Conservation (phyloP, 1,284 basidiomycete species). For the Ustilago tritici region DNA sequence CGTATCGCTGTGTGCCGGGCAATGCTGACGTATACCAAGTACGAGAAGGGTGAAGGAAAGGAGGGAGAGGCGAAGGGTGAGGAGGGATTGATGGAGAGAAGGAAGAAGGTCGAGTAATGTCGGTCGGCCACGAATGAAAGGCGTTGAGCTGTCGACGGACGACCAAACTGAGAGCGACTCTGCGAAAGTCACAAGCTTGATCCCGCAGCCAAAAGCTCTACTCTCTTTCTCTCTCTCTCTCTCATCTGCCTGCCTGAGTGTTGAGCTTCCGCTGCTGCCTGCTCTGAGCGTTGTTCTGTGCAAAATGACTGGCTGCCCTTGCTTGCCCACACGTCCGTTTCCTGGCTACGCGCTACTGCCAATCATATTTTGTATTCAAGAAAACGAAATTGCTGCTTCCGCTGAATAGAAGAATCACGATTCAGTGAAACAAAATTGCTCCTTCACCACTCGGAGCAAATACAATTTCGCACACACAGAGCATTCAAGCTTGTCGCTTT, state of each 20-base stretch:
- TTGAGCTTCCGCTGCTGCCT: too few relatives aligned
- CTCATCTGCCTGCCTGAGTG: background rate
- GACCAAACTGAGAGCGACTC: background rate
- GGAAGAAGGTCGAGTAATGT: slow-evolving; percentile 6
- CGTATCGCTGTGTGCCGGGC: background rate
- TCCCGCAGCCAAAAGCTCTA: slow-evolving; percentile 1
- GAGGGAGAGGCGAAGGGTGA: slow-evolving; percentile 1
- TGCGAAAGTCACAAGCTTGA: slow-evolving; percentile 10
- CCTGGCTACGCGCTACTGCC: too few relatives aligned
- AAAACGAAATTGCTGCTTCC: background rate
- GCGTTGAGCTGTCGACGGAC: slow-evolving; percentile 1
- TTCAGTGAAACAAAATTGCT: background rate
- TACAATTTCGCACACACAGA: background rate
- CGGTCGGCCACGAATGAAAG: background rate
- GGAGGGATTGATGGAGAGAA: background rate
- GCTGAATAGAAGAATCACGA: background rate
- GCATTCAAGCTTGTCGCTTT: background rate
- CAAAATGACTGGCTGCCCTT: slow-evolving; percentile 4
- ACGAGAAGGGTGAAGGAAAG: background rate
- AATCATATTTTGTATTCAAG: background rate
- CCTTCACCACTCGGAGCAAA: slow-evolving; percentile 1
- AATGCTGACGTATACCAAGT: background rate
- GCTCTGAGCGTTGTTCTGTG: slow-evolving; percentile 8
- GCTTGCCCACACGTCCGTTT: too few relatives aligned
- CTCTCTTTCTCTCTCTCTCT: slow-evolving; percentile 1